These are phyloP conservation scores for Achaetomiella virescens DNA, from an alignment of 495 filamentous ascomycete species.

Conservation along the genomic window DNA sequence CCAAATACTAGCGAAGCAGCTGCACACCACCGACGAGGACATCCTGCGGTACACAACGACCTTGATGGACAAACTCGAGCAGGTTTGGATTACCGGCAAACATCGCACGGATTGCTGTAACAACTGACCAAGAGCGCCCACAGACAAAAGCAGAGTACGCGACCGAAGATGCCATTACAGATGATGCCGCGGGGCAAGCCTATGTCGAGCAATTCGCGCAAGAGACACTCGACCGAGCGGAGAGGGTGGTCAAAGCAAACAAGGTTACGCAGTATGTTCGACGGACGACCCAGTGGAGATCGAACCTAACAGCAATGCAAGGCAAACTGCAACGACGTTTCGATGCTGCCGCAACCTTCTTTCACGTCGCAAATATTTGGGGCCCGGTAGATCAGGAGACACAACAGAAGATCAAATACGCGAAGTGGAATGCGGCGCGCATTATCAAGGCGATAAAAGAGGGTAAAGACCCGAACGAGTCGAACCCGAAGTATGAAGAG, in stretches of 20 bases:
- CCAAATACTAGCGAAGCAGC: constrained; percentile 71
- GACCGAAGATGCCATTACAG: constrained; percentile 59
- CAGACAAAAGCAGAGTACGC: constrained; percentile 59
- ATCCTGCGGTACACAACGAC: constrained; percentile 68
- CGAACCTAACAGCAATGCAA: constrained; percentile 25
- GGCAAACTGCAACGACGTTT: constrained; percentile 91
- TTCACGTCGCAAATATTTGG: constrained; percentile 84
- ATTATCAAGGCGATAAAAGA: constrained; percentile 88
- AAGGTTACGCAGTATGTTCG: constrained; percentile 69
- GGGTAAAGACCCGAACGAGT: constrained; percentile 85
- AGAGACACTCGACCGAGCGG: constrained; percentile 78
- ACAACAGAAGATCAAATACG: constrained; percentile 83
- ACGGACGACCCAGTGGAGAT: background rate
- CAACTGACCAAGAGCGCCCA: background rate
- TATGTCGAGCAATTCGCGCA: constrained; percentile 91
- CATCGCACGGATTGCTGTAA: too few relatives aligned
- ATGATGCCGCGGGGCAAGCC: constrained; percentile 78
- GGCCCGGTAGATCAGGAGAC: constrained; percentile 66
- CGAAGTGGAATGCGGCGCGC: constrained; percentile 89
- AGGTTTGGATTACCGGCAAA: constrained; percentile 47
- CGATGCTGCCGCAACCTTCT: constrained; percentile 84
- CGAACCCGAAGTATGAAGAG: constrained; percentile 62
- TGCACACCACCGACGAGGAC: constrained; percentile 72
- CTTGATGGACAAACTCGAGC: constrained; percentile 89
- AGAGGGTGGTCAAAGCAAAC: constrained; percentile 72